A percentile compares a stretch with the other conserved stretches of the same genome.
Conservation (phyloP, 2,329 filamentous ascomycete genomes). For the Nemania sp. region DNA sequence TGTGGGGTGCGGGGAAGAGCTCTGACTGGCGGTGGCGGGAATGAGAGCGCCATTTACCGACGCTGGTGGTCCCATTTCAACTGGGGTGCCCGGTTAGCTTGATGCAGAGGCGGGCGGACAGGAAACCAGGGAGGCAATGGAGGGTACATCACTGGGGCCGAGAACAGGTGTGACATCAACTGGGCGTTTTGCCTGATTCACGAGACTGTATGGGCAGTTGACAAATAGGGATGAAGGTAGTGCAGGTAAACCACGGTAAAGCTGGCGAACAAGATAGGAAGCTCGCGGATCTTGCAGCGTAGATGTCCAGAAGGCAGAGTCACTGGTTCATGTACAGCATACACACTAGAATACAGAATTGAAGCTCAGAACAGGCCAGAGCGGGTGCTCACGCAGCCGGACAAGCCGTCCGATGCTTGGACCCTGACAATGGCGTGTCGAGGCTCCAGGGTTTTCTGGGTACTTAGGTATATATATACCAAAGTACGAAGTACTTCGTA, state of each 20-base stretch:
- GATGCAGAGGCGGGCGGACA: slow-evolving; percentile 25
- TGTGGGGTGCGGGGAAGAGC: slow-evolving; percentile 39
- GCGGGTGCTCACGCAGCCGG: slow-evolving; percentile 5
- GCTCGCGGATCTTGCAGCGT: slow-evolving; percentile 13
- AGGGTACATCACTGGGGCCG: slow-evolving; percentile 10
- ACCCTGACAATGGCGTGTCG: too few species aligned
- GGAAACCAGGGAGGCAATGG: slow-evolving; percentile 10
- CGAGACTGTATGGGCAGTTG: slow-evolving; percentile 13
- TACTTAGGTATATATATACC: too few species aligned
- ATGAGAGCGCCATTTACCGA: slow-evolving; percentile 25
- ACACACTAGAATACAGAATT: not conserved
- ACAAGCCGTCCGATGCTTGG: slow-evolving; percentile 10
- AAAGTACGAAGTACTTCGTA: too few species aligned
- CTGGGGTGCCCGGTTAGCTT: slow-evolving; percentile 25
- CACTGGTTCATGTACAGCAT: not conserved
- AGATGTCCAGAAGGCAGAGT: not conserved
- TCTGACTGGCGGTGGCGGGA: slow-evolving; percentile 35
- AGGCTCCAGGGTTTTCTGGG: too few species aligned
- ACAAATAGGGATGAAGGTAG: slow-evolving; percentile 20
- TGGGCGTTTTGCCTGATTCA: slow-evolving; percentile 10
- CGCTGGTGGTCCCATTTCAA: slow-evolving; percentile 26
- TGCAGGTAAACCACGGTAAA: not conserved
- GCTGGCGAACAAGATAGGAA: slow-evolving; percentile 5
- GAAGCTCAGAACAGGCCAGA: not conserved
- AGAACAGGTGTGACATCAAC: slow-evolving; percentile 21